Conservation (phyloP, 805 yeast genomes). For the Jamesozyma piceae region DNA sequence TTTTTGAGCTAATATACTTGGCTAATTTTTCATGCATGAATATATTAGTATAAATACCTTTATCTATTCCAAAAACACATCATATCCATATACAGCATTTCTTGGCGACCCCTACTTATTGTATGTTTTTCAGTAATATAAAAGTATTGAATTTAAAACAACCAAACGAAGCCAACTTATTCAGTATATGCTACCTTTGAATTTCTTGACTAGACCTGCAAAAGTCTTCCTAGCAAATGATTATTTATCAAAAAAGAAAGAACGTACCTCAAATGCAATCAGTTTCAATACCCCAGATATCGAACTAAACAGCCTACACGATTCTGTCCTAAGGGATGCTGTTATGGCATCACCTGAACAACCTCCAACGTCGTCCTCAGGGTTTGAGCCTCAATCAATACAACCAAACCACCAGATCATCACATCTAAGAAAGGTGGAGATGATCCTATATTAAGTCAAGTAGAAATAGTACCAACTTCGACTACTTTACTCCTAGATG, state of each 20-base stretch:
- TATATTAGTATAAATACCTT: no score
- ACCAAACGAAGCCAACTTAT: background rate
- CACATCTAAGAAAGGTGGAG: background rate
- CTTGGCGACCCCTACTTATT: no score
- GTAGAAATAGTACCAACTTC: background rate
- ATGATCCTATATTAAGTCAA: background rate
- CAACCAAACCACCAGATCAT: background rate
- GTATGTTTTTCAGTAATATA: no score
- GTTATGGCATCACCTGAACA: background rate
- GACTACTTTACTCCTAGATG: background rate
- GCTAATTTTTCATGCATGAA: no score
- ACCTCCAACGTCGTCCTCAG: background rate
- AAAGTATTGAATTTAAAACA: no score
- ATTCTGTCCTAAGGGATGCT: background rate
- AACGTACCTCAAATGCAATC: background rate
- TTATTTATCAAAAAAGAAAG: background rate
- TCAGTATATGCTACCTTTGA: slow-evolving; percentile 2
- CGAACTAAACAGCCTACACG: background rate
- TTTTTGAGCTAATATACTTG: no score
- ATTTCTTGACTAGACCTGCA: slow-evolving; percentile 1
- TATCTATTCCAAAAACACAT: no score
- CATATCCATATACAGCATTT: no score
- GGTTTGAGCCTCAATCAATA: background rate
- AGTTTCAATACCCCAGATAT: background rate
- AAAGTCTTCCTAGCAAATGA: slow-evolving; percentile 1